Conservation (phyloP, 257 asterid species). For the Capsicum baccatum region DNA sequence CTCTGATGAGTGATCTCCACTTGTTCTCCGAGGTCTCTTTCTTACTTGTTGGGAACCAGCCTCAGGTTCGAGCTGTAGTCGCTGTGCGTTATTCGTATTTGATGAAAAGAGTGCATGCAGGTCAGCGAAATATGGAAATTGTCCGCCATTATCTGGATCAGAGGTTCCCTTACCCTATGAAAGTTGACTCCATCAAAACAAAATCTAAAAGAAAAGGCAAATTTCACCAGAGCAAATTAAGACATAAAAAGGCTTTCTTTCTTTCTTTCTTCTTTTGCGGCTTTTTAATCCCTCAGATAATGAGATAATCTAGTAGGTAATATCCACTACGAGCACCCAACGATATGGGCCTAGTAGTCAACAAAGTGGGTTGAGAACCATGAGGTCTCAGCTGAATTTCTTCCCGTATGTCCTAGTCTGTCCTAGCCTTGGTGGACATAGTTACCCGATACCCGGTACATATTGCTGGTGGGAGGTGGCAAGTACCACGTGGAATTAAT, state of each 20-base stretch:
- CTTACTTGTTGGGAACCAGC: constrained; percentile 38
- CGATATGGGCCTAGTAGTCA: too few species aligned
- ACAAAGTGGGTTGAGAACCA: too few species aligned
- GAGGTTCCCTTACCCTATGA: constrained; percentile 57
- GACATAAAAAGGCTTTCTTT: too few species aligned
- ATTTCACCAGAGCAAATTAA: neutral
- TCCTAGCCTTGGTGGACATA: too few species aligned
- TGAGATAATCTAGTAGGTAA: neutral
- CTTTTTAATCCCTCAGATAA: neutral
- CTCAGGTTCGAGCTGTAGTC: constrained; percentile 37
- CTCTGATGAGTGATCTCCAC: constrained; percentile 44
- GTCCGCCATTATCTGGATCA: constrained; percentile 45
- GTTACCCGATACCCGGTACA: too few species aligned
- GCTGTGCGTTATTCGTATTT: constrained; percentile 45
- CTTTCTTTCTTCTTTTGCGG: neutral
- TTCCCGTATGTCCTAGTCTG: too few species aligned
- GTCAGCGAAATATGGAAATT: constrained; percentile 61
- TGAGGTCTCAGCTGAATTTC: too few species aligned
- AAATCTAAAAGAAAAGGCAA: neutral
- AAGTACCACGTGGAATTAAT: too few species aligned
- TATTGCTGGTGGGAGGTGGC: too few species aligned
- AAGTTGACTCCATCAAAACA: constrained; percentile 20
- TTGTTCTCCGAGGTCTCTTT: constrained; percentile 39
- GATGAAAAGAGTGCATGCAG: constrained; percentile 55
- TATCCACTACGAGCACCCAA: neutral